These are phyloP conservation scores for Cymbopogon flexuosus DNA, from an alignment of 202 grass and related monocot genomes.

Conservation along the genomic window DNA sequence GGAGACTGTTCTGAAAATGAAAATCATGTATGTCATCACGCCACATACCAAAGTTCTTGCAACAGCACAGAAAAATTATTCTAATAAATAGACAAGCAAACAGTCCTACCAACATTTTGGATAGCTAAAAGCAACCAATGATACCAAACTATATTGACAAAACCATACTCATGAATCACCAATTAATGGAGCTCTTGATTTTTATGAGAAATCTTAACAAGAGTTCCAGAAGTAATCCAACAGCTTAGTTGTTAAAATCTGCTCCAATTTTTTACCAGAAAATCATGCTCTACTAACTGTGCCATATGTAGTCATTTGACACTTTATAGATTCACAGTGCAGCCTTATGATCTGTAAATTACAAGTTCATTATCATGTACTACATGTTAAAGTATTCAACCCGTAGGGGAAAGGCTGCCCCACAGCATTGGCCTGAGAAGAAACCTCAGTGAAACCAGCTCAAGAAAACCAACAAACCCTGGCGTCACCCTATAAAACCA, in stretches of 20 bases:
- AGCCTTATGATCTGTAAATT: background rate
- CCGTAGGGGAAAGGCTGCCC: background rate
- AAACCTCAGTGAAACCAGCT: background rate
- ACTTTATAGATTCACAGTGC: background rate
- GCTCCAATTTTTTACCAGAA: background rate
- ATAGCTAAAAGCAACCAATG: background rate
- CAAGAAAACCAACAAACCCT: background rate
- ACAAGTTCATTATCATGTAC: background rate
- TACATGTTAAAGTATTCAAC: background rate
- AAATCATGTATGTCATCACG: background rate
- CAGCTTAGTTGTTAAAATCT: background rate
- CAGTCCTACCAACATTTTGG: background rate
- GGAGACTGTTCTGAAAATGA: background rate
- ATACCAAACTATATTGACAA: background rate
- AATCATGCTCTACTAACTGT: background rate
- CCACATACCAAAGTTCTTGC: background rate
- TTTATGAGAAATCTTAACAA: slow-evolving; percentile 10
- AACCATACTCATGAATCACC: background rate
- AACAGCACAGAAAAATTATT: background rate
- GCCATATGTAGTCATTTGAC: background rate
- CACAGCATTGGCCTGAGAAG: background rate
- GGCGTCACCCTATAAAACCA: background rate
- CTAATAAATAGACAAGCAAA: background rate
- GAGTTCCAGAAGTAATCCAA: background rate
- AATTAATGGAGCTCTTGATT: background rate